Percentiles rank a stretch among this genome's conserved stretches.
Conservation (phyloP, 164 flowering plant genomes). For the Umbilicus rupestris region DNA sequence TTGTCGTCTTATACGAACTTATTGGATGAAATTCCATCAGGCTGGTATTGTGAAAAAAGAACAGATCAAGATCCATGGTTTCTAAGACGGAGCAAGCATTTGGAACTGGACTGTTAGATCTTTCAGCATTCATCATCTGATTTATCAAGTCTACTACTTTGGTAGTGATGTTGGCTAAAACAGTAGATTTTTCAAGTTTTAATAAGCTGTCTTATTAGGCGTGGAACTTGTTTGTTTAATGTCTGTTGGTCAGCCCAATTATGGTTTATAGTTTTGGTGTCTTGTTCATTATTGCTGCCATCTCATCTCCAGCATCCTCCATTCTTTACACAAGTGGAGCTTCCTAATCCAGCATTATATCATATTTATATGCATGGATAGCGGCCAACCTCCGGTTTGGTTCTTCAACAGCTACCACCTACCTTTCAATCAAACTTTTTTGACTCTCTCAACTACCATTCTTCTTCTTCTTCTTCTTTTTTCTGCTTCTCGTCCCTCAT, state of each 20-base stretch:
- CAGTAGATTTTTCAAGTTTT: background rate
- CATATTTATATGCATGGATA: background rate
- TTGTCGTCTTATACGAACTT: background rate
- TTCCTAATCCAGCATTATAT: too few species aligned
- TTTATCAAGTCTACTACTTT: background rate
- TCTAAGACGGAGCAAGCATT: constrained; percentile 11
- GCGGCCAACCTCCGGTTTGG: constrained; percentile 13
- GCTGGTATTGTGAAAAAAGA: constrained; percentile 41
- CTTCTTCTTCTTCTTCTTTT: constrained; percentile 10
- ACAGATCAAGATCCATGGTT: constrained; percentile 36
- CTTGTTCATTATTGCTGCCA: background rate
- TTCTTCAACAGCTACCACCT: constrained; percentile 12
- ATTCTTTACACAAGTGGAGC: too few species aligned
- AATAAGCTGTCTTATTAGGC: too few species aligned
- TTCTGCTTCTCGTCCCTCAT: background rate
- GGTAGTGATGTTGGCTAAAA: background rate
- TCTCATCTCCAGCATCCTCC: background rate
- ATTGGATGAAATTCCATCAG: constrained; percentile 10
- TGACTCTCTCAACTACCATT: constrained; percentile 22
- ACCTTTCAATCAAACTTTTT: constrained; percentile 23
- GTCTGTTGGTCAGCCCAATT: background rate
- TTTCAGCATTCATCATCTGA: background rate
- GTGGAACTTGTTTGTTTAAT: background rate
- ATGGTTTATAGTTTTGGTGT: background rate
- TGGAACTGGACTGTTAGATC: background rate